Conservation (phyloP, 441 rosid species). For the Rhodomyrtus psidioides region DNA sequence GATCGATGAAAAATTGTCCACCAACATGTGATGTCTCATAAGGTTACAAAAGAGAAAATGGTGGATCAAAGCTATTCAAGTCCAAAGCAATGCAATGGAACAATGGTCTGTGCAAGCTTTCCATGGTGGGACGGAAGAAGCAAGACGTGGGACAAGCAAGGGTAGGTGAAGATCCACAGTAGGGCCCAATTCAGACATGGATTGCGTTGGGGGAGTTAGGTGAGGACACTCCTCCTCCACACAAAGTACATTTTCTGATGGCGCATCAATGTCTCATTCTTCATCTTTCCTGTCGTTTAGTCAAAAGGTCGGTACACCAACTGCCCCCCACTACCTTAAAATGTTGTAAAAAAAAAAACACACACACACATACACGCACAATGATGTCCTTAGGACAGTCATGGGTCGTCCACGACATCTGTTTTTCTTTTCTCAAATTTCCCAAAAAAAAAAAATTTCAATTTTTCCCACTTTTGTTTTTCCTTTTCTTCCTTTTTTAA, state of each 20-base stretch:
- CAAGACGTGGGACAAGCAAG: not conserved
- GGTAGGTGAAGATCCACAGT: not conserved
- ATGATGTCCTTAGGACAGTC: not conserved
- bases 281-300: not conserved
- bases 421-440: not conserved
- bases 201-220: not conserved
- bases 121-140: not conserved
- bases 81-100: not conserved
- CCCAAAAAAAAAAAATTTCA: no score
- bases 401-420: not conserved
- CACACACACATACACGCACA: not conserved
- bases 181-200: not conserved
- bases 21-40: not conserved
- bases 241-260: not conserved
- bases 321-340: not conserved
- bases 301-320: not conserved
- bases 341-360: no score
- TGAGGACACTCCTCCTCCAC: not conserved
- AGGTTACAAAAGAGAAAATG: not conserved
- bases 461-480: not conserved
- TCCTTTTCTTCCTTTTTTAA: not conserved
- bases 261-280: not conserved
- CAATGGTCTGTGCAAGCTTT: not conserved
- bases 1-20: not conserved
- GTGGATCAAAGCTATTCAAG: not conserved